Percentiles rank a stretch among this genome's conserved stretches.
Evolutionary conservation across 352 stramenopile genomes (phyloP).

Genomic region (Pythium guiyangense): DNA sequence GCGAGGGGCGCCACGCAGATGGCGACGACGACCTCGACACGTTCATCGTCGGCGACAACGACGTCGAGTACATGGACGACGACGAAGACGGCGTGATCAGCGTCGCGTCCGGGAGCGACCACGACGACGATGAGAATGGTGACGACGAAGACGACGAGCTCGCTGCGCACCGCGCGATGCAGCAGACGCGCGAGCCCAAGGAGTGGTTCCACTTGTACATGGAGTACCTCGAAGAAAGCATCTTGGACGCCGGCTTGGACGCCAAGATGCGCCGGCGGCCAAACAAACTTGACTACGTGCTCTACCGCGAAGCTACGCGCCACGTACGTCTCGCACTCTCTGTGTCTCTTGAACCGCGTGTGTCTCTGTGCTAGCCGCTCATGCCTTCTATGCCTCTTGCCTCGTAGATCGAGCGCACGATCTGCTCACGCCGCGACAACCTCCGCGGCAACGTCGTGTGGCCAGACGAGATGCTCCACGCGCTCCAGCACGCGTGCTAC

Average conservation of each 20-base stretch:
- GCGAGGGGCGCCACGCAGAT: constrained; percentile 39
- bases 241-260: constrained; percentile 59
- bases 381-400: background rate
- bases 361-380: background rate
- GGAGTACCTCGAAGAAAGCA: constrained; percentile 69
- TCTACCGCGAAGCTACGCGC: constrained; percentile 50
- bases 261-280: constrained; percentile 43
- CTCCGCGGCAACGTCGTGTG: constrained; percentile 65
- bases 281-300: constrained; percentile 30
- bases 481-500: constrained; percentile 34
- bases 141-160: constrained; percentile 27
- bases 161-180: constrained; percentile 24
- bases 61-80: constrained; percentile 87
- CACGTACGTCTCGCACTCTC: constrained; percentile 38
- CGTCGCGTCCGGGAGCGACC: constrained; percentile 43
- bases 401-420: constrained; percentile 57
- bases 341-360: background rate
- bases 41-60: constrained; percentile 75
- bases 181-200: constrained; percentile 47
- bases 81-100: constrained; percentile 72
- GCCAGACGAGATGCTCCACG: constrained; percentile 61
- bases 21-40: constrained; percentile 68
- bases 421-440: constrained; percentile 68
- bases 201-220: constrained; percentile 88
- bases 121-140: constrained; percentile 21